phyloP scores from a whole-genome alignment of 2,329 filamentous ascomycete species.

The Aureobasidium subglaciale region DNA sequence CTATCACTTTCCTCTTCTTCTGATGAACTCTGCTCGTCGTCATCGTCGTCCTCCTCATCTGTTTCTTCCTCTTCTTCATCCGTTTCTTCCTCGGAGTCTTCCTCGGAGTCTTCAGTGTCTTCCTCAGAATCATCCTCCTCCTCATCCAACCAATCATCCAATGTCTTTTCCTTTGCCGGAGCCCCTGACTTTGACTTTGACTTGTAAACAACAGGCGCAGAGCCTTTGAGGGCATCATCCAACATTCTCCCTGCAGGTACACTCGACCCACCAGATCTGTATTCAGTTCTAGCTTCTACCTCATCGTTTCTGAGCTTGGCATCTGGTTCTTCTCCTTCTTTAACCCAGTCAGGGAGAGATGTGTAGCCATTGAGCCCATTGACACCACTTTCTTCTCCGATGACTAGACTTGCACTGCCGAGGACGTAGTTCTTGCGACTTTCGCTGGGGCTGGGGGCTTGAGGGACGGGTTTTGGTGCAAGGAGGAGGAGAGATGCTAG shows the following conservation, averaged over 20 bases:
- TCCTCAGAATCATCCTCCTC: slow-evolving; percentile 47
- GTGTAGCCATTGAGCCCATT: slow-evolving; percentile 75
- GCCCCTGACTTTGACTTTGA: slow-evolving; percentile 48
- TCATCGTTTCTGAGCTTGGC: slow-evolving; percentile 60
- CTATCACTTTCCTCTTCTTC: slow-evolving; percentile 33
- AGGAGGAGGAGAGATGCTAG: slow-evolving; percentile 84
- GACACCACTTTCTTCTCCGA: slow-evolving; percentile 67
- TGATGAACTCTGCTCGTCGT: too few species aligned
- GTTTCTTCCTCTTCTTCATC: slow-evolving; percentile 48
- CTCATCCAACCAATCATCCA: slow-evolving; percentile 90
- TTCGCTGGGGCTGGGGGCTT: slow-evolving; percentile 83
- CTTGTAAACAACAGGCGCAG: slow-evolving; percentile 30
- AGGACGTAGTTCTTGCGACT: slow-evolving; percentile 68
- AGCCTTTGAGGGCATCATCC: slow-evolving; percentile 48
- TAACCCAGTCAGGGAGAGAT: slow-evolving; percentile 76
- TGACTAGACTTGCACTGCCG: slow-evolving; percentile 77
- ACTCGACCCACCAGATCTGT: slow-evolving; percentile 26
- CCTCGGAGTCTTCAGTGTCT: slow-evolving; percentile 45
- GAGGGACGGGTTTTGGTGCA: slow-evolving; percentile 88
- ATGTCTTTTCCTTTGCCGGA: slow-evolving; percentile 57
- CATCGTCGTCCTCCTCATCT: too few species aligned
- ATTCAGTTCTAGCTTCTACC: slow-evolving; percentile 27
- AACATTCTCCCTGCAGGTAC: slow-evolving; percentile 57
- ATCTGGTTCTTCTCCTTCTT: slow-evolving; percentile 72
- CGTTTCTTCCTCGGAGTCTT: slow-evolving; percentile 47